phyloP scores from a whole-genome alignment of 1,284 basidiomycete genomes.

The Somion occarium region DNA sequence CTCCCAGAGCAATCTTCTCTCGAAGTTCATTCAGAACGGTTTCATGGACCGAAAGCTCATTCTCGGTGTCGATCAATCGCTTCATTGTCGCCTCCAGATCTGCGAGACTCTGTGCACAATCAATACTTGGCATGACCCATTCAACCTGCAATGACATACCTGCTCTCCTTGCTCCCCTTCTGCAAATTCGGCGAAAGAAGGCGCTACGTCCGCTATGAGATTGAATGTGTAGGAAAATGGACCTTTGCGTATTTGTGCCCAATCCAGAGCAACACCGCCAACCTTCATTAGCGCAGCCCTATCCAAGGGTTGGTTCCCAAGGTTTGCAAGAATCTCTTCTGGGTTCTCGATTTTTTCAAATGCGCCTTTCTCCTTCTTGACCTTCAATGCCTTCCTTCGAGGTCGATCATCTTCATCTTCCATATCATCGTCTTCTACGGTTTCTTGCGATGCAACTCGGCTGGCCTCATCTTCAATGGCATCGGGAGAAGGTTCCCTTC shows the following conservation, averaged over 20 bases:
- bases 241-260: constrained; percentile 45
- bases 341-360: constrained; percentile 6
- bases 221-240: constrained; percentile 40
- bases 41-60: constrained; percentile 53
- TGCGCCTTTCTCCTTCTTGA: constrained; percentile 4
- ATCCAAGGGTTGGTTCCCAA: constrained; percentile 57
- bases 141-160: constrained; percentile 30
- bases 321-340: constrained; percentile 36
- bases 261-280: constrained; percentile 53
- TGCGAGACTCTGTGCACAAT: constrained; percentile 34
- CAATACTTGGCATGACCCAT: background rate
- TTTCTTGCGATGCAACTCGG: background rate
- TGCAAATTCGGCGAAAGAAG: constrained; percentile 56
- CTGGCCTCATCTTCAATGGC: constrained; percentile 9
- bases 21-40: constrained; percentile 50
- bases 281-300: constrained; percentile 46
- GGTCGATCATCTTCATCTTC: constrained; percentile 6
- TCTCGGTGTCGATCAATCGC: constrained; percentile 59
- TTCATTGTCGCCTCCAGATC: constrained; percentile 63
- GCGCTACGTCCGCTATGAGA: constrained; percentile 51
- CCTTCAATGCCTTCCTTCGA: background rate
- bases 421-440: constrained; percentile 1
- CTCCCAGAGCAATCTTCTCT: constrained; percentile 47
- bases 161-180: constrained; percentile 49
- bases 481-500: constrained; percentile 5